Evolutionary conservation across 805 yeast species (phyloP).

Genomic region (Brettanomyces sp.): DNA sequence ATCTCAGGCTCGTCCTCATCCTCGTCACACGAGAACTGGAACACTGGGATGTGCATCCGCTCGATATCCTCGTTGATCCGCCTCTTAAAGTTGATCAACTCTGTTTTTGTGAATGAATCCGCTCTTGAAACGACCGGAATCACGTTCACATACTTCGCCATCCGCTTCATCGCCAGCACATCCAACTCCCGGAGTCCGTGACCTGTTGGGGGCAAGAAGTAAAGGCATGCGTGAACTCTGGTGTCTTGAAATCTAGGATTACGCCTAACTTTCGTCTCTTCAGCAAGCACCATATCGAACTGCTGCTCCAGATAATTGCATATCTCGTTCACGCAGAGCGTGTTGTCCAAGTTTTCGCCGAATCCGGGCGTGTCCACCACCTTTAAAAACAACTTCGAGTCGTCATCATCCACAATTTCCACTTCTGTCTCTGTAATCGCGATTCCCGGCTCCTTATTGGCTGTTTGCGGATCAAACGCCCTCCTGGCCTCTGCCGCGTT

Average conservation of each 20-base stretch:
- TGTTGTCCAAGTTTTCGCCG: constrained; percentile 53
- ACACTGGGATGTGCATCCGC: constrained; percentile 61
- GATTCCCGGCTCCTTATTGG: constrained; percentile 63
- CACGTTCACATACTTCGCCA: constrained; percentile 65
- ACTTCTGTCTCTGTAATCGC: constrained; percentile 60
- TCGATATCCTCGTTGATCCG: constrained; percentile 56
- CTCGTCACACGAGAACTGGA: constrained; percentile 63
- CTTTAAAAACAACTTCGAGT: constrained; percentile 42
- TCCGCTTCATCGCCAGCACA: constrained; percentile 57
- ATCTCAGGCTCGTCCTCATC: constrained; percentile 65
- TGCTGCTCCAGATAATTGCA: constrained; percentile 64
- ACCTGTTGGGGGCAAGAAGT: constrained; percentile 67
- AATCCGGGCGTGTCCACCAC: constrained; percentile 54
- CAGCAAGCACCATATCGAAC: constrained; percentile 70
- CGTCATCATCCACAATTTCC: constrained; percentile 55
- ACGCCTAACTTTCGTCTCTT: constrained; percentile 79
- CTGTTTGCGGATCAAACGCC: constrained; percentile 52
- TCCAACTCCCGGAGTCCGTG: constrained; percentile 73
- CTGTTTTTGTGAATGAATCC: constrained; percentile 58
- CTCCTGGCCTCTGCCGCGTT: constrained; percentile 49
- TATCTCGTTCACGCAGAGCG: constrained; percentile 57
- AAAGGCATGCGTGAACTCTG: constrained; percentile 64
- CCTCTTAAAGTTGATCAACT: constrained; percentile 49
- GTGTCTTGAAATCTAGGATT: constrained; percentile 76
- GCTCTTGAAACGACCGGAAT: constrained; percentile 65